Base-by-base conservation (phyloP, 2,329 filamentous ascomycete species). In the Fusarium pilosicola region DNA sequence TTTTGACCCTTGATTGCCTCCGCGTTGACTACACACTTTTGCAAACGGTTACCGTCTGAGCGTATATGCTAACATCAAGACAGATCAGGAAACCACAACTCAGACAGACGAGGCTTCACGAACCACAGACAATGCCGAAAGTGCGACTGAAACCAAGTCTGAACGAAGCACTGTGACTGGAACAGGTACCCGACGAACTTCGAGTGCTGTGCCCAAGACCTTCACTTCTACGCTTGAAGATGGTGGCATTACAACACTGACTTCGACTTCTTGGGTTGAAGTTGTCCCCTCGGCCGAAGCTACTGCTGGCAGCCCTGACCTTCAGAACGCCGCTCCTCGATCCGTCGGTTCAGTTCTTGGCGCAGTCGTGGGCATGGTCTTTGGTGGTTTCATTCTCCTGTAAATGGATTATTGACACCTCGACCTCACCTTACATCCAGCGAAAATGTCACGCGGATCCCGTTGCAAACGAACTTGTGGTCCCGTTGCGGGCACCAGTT, bases 241-340 rank as follows among this genome's bases (percentile, higher is more conserved):
- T 55, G 87, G 87, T 32, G 83, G 81, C 38, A 80, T 85, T 60
- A 83, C 83, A 7, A 82, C 84, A 18, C 79, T 88, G 55, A 88
- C 86, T 17, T 83, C 83, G n/a, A 88, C 86, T 3, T 86, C 86
- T 1, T 86, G 81, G 76, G 86, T 88, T 6, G 83, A 81, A 28
- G 84, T 85, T 44, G 80, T 83, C 17, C 83, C 85, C 4, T 80
- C 82, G 2, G 73, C 77, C 28, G 71, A 79, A 36, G 62, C 80
- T 15, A 78, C 79, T 22, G 70, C 71, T 28, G 64, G 74, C 65
- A 74, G 74, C 45, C 80, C 83, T 41, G 79, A 77, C 36, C 77
- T 86, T 36, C 84, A 86, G 71, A 83, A 83, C 70, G 80, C 75
- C 8, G 83, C 81, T 24, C 68, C 70, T 17, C 74, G 69, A 41